Base-by-base conservation (phyloP, 1,284 basidiomycete species). In the Ceratorhiza oryzae-sativae region DNA sequence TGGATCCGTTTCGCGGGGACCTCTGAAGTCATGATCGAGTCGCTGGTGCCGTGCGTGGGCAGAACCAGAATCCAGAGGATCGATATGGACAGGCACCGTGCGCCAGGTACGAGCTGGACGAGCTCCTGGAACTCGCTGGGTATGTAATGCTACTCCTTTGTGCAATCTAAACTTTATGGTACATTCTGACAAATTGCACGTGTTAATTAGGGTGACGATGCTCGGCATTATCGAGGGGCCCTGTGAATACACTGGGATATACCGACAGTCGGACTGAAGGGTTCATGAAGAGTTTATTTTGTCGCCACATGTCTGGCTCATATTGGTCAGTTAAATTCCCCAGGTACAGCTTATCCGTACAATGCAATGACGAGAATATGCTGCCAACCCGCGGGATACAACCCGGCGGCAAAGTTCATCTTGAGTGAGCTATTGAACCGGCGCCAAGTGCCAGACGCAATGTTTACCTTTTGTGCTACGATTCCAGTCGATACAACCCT, bases 141-240 rank as follows among this genome's bases (percentile, higher is more conserved):
- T 65, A 39, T 27, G 62, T 53, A 46, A 13, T 53, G 8, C 6
- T 6, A 13, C 49, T 41, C 48, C 62, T 53, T 65, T 65, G 30
- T 39, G n/a, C 34, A 3, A 48, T 8, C 23, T 30, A 39, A 13
- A 39, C 36, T 39, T 13, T 39, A 6, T 39, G 41, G 10, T 15
- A 20, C 6, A 1, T 1, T 18, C 5, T n/a, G 32, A 39, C 39
- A 39, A 53, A 27, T 18, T 51, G 23, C 27, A 53, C 51, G 5
- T 32, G 27, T 32, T 39, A 39, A 18, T 23, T 53, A 53, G 62
- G 34, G 62, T 53, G n/a, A 49, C 49, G 32, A 41, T 53, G 49
- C 62, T 65, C 34, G 48, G 62, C 13, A 39, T 65, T 30, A 41
- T 65, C n/a, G 46, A 46, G 34, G 48, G 34, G 62, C 27, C 39